Base-by-base conservation (phyloP, 2,329 filamentous ascomycete species). In the Pseudogymnoascus sp. region DNA sequence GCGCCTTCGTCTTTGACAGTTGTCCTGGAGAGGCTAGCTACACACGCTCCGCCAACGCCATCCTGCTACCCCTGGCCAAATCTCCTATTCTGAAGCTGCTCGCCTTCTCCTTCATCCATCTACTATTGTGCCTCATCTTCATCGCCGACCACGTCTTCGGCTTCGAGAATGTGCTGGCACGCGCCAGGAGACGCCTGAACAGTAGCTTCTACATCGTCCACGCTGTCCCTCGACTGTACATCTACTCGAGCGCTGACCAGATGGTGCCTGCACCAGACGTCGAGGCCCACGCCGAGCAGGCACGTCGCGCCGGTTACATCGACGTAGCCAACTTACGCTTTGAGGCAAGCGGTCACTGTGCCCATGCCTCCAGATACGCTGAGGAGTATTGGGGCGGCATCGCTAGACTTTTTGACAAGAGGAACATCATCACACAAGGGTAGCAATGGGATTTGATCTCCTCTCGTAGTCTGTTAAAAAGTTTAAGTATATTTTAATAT, bases 61-160 rank as follows among this genome's bases (percentile, higher is more conserved):
- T 51, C 45, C 13, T 51, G 6, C 4, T 23, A 23, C 13, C 45
- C 10, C 45, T 51, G 1, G 11, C 45, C 13, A 51, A 51, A 51
- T 51, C 45, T n/a, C 45, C 45, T 2, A 4, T 28, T 13, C 45
- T 51, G 23, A 51, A 28, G 45, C 45, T 51, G 6, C 6, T 51
- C 23, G 45, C 23, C 43, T 25, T 51, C 6, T 23, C 45, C 14
- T 51, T 28, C 45, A 51, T 51, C 23, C 45, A 51, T 0, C 80
- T 88, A 6, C 82, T 81, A 1, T 80, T 86, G 4, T 71, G 81
- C 16, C 73, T 87, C 19, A 84, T 85, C 0, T 77, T 87, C 1
- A 78, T 86, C 62, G 84, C 85, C 0, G 85, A 88, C 72, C 75
- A 77, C 0, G 73, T 86, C 16, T 25, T 51, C 7, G 45, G 45